These are phyloP conservation scores for Tephrocybe sp. DNA, from an alignment of 768 basidiomycete species.

Conservation along the genomic window DNA sequence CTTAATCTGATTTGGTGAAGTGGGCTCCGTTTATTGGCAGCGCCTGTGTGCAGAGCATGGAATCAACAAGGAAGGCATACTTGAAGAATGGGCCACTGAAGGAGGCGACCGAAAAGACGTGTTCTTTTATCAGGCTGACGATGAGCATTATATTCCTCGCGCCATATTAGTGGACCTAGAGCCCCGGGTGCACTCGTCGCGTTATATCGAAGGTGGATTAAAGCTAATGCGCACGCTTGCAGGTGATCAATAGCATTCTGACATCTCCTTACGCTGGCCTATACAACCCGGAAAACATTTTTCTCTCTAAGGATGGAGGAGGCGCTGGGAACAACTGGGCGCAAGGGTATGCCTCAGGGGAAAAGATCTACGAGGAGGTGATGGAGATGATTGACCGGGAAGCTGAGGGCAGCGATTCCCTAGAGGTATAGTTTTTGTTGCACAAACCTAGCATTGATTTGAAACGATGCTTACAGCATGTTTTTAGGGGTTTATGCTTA, in stretches of 20 bases:
- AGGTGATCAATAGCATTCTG: slow-evolving; percentile 97
- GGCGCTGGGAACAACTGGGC: slow-evolving; percentile 99
- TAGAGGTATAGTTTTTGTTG: slow-evolving; percentile 72
- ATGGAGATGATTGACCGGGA: slow-evolving; percentile 99
- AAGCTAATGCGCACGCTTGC: slow-evolving; percentile 7
- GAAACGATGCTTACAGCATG: no score
- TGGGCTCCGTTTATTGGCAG: slow-evolving; percentile 98
- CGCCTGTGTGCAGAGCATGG: slow-evolving; percentile 98
- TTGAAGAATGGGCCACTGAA: slow-evolving; percentile 96
- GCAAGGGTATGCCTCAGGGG: slow-evolving; percentile 88
- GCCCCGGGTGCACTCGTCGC: slow-evolving; percentile 67
- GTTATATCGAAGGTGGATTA: slow-evolving; percentile 3
- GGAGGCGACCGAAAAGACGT: slow-evolving; percentile 97
- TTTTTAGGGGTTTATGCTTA: slow-evolving; percentile 91
- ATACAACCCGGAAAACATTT: slow-evolving; percentile 98
- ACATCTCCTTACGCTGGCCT: slow-evolving; percentile 83
- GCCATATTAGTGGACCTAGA: slow-evolving; percentile 96
- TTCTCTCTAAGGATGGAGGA: slow-evolving; percentile 94
- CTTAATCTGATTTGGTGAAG: slow-evolving; percentile 38
- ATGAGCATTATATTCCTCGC: slow-evolving; percentile 97
- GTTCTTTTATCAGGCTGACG: slow-evolving; percentile 99
- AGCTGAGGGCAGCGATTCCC: slow-evolving; percentile 94
- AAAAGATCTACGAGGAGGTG: slow-evolving; percentile 90
- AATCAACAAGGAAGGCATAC: slow-evolving; percentile 90
- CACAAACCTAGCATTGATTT: no score